These are phyloP conservation scores for Telfairia occidentalis DNA, from an alignment of 331 rosid genomes.

Conservation along the genomic window DNA sequence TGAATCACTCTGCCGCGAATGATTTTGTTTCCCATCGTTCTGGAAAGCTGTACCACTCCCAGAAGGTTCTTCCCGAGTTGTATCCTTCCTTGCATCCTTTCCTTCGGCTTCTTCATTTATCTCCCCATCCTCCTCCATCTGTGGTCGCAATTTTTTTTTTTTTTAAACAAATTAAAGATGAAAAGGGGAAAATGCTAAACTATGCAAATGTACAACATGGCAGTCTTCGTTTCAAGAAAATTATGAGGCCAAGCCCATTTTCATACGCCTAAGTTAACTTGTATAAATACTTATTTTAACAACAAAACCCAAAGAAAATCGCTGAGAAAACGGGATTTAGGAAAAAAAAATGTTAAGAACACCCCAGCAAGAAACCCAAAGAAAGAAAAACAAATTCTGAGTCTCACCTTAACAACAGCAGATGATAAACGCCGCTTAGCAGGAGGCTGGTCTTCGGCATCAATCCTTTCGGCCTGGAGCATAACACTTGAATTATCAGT, in stretches of 20 bases:
- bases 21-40: constrained; percentile 18
- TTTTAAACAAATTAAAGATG: not conserved
- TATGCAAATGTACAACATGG: not conserved
- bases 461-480: constrained; percentile 51
- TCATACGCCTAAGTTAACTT: not conserved
- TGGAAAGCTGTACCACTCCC: constrained; percentile 9
- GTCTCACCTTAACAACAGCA: constrained; percentile 45
- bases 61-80: constrained; percentile 11
- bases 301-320: not conserved
- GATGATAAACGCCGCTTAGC: constrained; percentile 51
- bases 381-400: not conserved
- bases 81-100: constrained; percentile 22
- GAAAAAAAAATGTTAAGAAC: not conserved
- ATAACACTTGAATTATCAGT: not conserved
- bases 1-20: constrained; percentile 28
- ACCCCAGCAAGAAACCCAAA: not conserved
- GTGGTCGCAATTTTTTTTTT: not conserved
- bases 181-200: not conserved
- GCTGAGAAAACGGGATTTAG: not conserved
- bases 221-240: not conserved
- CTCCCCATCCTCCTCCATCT: constrained; percentile 53
- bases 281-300: not conserved
- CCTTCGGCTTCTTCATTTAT: constrained; percentile 22
- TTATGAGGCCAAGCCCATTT: not conserved
- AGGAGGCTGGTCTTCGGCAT: constrained; percentile 70